phyloP scores from a whole-genome alignment of 371 early-diverging fungal species.

The Coemansia sp. region DNA sequence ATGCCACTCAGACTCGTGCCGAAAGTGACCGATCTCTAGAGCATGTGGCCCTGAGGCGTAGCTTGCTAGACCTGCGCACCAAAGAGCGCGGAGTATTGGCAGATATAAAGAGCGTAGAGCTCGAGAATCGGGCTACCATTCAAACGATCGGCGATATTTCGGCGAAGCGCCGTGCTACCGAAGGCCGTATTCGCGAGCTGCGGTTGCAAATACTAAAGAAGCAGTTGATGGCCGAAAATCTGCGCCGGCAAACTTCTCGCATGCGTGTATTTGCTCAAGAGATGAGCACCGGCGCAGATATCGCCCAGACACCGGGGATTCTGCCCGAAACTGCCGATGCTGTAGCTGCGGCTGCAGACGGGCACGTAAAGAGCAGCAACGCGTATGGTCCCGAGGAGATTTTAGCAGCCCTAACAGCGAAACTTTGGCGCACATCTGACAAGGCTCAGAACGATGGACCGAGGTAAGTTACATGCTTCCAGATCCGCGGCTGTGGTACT shows the following conservation, averaged over 20 bases:
- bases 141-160: slow-evolving; percentile 23
- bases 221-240: slow-evolving; percentile 34
- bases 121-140: slow-evolving; percentile 17
- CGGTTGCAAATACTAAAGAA: slow-evolving; percentile 36
- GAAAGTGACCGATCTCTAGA: neutral
- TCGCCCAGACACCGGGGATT: neutral
- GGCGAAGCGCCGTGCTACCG: slow-evolving; percentile 17
- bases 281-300: slow-evolving; percentile 16
- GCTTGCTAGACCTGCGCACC: neutral
- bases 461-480: neutral
- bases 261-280: slow-evolving; percentile 27
- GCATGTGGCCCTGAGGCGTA: slow-evolving; percentile 2
- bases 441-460: too few relatives aligned
- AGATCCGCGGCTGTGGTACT: too few relatives aligned
- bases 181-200: slow-evolving; percentile 24
- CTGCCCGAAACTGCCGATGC: slow-evolving; percentile 1
- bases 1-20: slow-evolving; percentile 14
- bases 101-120: slow-evolving; percentile 19
- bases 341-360: neutral
- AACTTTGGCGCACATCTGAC: neutral
- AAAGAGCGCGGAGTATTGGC: slow-evolving; percentile 8
- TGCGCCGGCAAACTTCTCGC: slow-evolving; percentile 17
- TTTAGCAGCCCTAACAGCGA: neutral
- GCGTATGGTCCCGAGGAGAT: neutral
- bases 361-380: neutral